Evolutionary conservation across 768 basidiomycete species (phyloP), one percentile per base, ranked within the genome.

Genomic region (Boletus fagicola): DNA sequence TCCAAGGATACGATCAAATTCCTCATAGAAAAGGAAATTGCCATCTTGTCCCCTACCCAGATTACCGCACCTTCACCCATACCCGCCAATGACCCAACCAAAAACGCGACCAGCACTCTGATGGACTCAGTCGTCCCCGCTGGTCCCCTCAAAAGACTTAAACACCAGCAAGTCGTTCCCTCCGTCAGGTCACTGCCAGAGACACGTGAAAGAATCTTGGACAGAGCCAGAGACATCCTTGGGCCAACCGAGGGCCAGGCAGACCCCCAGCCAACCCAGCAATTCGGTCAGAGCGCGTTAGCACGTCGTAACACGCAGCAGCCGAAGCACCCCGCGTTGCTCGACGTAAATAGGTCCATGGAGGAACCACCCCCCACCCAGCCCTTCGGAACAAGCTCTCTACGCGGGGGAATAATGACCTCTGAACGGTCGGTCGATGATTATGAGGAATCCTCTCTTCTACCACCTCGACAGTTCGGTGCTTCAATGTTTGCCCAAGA

Each of bases 41-140:
- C 69, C 36, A 2, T 11, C 42, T 18, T 35, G 40, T 35, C 49
- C 24, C 44, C 43, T 18, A 18, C 50, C 6, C 39, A 40, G 61
- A n/a, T n/a, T n/a, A 43, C 22, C 45, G 0, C 44, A 39, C n/a
- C 35, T 22, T 31, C 59, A 20, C 11, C 15, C 20, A 12, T 4
- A 15, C 44, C 24, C 3, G 12, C 15, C 48, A 49, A 35, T 24
- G 38, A 42, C 35, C 18, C 39, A 9, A 45, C 8, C 9, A 31
- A 45, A 67, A 18, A 28, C 38, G n/a, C 26, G 12, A 53, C 71
- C 20, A 49, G 55, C 26, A 78, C 88, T 1, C 75, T 83, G 35
- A 73, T 88, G 51, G 82, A 85, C 59, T 78, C 81, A 4, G 69
- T 84, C n/a, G 67, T 85, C 11, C 71, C 76, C 31, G 74, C 76